Evolutionary conservation across 2,329 filamentous ascomycete genomes (phyloP).

Genomic region (Hypomyces rosellus): DNA sequence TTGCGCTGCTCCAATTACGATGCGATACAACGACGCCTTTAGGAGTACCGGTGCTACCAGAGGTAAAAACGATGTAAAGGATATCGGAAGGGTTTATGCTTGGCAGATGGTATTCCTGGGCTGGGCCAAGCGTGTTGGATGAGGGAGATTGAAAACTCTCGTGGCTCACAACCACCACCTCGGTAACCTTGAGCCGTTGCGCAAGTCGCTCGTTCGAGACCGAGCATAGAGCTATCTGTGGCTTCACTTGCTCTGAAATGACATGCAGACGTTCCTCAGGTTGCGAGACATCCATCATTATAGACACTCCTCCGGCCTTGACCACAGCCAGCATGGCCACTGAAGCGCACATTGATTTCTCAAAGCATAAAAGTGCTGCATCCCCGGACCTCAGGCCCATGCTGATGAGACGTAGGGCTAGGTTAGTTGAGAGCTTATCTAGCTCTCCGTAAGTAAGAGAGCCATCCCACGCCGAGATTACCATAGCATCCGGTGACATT

Average conservation of each 20-base stretch:
- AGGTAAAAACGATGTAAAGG: slow-evolving; percentile 45
- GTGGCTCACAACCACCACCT: too few relatives aligned
- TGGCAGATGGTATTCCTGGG: too few relatives aligned
- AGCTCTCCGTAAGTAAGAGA: background rate
- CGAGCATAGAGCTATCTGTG: too few relatives aligned
- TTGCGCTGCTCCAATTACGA: slow-evolving; percentile 32
- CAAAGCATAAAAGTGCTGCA: slow-evolving; percentile 25
- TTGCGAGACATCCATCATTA: slow-evolving; percentile 12
- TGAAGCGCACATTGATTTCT: slow-evolving; percentile 18
- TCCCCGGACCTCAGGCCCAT: slow-evolving; percentile 20
- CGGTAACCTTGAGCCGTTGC: too few relatives aligned
- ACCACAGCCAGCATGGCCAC: slow-evolving; percentile 20
- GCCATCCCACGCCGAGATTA: too few relatives aligned
- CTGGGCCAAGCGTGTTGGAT: too few relatives aligned
- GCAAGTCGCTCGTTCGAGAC: too few relatives aligned
- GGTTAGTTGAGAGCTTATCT: slow-evolving; percentile 22
- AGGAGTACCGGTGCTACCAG: slow-evolving; percentile 47
- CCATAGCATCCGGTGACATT: too few relatives aligned
- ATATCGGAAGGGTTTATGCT: too few relatives aligned
- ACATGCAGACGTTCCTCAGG: background rate
- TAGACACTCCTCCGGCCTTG: slow-evolving; percentile 21
- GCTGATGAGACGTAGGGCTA: slow-evolving; percentile 23
- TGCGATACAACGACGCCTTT: slow-evolving; percentile 45
- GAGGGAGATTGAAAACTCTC: too few relatives aligned
- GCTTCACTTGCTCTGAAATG: too few relatives aligned